These are phyloP conservation scores for Chaetomium tenue DNA, from an alignment of 495 filamentous ascomycete species.

Conservation along the genomic window DNA sequence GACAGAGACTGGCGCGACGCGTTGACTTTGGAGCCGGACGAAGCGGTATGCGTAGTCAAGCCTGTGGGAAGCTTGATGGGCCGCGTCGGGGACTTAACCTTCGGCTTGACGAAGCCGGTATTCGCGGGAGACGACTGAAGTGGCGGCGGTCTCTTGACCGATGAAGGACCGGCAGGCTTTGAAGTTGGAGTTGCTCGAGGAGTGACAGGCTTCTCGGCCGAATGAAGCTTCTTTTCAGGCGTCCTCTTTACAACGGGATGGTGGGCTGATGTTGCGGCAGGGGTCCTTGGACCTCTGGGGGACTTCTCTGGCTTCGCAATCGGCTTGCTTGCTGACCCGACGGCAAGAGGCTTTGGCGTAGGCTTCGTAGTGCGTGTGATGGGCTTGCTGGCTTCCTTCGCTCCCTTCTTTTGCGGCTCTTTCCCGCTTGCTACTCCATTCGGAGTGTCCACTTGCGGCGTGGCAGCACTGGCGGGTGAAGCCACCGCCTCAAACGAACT, in stretches of 20 bases:
- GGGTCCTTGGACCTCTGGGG: conserved; percentile 38
- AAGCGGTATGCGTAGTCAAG: conserved; percentile 60
- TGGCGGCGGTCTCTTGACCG: conserved; percentile 38
- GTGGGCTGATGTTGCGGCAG: conserved; percentile 28
- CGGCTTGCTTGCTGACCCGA: conserved; percentile 38
- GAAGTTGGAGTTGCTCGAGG: conserved; percentile 32
- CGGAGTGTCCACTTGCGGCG: conserved; percentile 5
- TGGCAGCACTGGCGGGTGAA: background rate
- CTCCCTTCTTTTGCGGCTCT: conserved; percentile 20
- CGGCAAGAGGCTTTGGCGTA: conserved; percentile 32
- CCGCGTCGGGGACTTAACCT: conserved; percentile 63
- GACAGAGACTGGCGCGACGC: conserved; percentile 40
- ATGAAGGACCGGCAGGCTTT: conserved; percentile 32
- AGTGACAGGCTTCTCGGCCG: conserved; percentile 32
- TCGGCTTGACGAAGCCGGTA: conserved; percentile 55
- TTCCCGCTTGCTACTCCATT: conserved; percentile 23
- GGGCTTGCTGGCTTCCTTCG: conserved; percentile 35
- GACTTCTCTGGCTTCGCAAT: conserved; percentile 41
- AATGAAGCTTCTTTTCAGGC: conserved; percentile 33
- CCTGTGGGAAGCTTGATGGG: conserved; percentile 61
- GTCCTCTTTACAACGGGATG: conserved; percentile 30
- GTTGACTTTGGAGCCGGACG: conserved; percentile 57
- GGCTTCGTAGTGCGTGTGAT: conserved; percentile 42
- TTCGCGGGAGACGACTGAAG: conserved; percentile 37
- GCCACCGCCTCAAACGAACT: background rate